These are phyloP conservation scores for Leptographium galeiforme DNA, from an alignment of 2,329 filamentous ascomycete species.

Conservation along the genomic window DNA sequence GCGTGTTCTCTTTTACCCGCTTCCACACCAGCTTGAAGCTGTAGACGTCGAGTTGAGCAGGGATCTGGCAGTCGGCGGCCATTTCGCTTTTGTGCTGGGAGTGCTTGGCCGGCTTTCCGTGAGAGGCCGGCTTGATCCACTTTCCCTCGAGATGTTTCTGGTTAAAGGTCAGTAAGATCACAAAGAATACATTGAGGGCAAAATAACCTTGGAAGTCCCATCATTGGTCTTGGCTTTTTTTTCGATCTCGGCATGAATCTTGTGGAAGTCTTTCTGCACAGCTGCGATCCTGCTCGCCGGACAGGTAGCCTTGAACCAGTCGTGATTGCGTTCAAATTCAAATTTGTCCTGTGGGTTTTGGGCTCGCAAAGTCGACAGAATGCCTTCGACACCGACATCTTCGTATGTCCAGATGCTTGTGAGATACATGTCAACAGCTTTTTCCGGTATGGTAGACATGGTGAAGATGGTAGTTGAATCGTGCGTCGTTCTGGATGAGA, in stretches of 20 bases:
- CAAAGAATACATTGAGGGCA: background rate
- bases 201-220: background rate
- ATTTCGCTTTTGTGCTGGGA: background rate
- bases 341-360: slow-evolving; percentile 12
- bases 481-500: too few species aligned
- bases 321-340: slow-evolving; percentile 12
- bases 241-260: slow-evolving; percentile 8
- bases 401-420: slow-evolving; percentile 16
- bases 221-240: background rate
- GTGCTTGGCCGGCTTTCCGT: background rate
- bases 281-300: background rate
- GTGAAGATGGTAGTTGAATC: background rate
- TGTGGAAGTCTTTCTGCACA: slow-evolving; percentile 9
- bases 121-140: slow-evolving; percentile 1
- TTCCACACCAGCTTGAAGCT: slow-evolving; percentile 11
- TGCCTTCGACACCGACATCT: slow-evolving; percentile 10
- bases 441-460: background rate
- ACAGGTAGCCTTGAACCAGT: slow-evolving; percentile 16
- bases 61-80: slow-evolving; percentile 8
- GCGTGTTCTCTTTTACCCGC: slow-evolving; percentile 12
- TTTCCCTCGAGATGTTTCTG: background rate
- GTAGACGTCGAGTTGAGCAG: slow-evolving; percentile 7
- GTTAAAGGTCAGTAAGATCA: background rate
- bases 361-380: slow-evolving; percentile 11
- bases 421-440: slow-evolving; percentile 14